Base-by-base conservation (phyloP, 352 stramenopile genomes). In the Pythium scleroteichum region DNA sequence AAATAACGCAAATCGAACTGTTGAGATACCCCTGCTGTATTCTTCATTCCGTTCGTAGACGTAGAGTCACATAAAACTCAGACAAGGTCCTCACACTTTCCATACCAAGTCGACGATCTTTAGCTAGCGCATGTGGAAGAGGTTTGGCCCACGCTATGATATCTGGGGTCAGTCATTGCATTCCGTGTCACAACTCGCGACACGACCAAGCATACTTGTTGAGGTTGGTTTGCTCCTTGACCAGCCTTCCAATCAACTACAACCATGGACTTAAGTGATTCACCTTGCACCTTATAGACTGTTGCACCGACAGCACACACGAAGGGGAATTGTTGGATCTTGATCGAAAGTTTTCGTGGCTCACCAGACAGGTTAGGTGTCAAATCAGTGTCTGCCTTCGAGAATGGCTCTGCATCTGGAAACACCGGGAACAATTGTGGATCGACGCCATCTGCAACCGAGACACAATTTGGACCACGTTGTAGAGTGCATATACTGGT, bases 261-360 rank as follows among this genome's bases (percentile, higher is more conserved):
- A 20, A 41, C 54, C 23, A 68, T 47, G 0, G 53, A 55, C 14
- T 53, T 51, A 6, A 72, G 44, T 17, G 59, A 68, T 27, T 67
- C 64, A 2, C 64, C 64, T 55, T 72, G 53, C 7, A 72, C 64
- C 24, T 68, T 72, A 48, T 68, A 68, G 0, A 68, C 53, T 0
- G 64, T 72, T 3, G 53, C 59, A 2, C 64, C 64, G 9, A 67
- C 64, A 20, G 64, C 64, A 38, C 58, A 67, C 0, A 68, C 57
- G 19, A 71, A 68, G n/a, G 64, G 58, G 24, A 71, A 67, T 27
- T 71, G 58, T 17, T 68, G 64, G 10, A 63, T 59, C 38, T 55
- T 59, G 22, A 71, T 45, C 1, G 10, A 40, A 4, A 71, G 55
- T 14, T n/a, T 56, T 9, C 53, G 27, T 14, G 17, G 2, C 13